Evolutionary conservation across 768 basidiomycete species (phyloP).

Genomic region (Termitomyces sp.): DNA sequence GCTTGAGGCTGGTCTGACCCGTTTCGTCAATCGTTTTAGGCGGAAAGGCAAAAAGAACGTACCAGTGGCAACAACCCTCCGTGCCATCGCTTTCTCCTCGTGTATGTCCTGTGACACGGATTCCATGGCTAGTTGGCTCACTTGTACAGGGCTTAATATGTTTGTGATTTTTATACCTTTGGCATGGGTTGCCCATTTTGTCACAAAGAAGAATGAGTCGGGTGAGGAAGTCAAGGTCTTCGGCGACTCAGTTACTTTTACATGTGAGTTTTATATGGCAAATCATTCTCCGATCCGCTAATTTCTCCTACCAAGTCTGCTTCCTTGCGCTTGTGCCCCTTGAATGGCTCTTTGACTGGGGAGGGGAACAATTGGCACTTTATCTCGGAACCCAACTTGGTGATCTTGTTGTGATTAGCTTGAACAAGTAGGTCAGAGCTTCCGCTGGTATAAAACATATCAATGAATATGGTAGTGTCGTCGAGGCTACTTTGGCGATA

Average conservation of each 20-base stretch:
- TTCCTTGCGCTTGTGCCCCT: conserved; percentile 64
- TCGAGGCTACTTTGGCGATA: conserved; percentile 69
- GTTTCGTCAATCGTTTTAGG: conserved; percentile 39
- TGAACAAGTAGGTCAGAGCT: conserved; percentile 16
- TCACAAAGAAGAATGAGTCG: conserved; percentile 1
- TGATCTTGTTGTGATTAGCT: conserved; percentile 43
- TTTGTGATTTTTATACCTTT: conserved; percentile 53
- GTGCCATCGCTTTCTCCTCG: conserved; percentile 42
- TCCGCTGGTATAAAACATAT: neutral
- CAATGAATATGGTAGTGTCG: conserved; percentile 34
- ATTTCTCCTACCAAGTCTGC: conserved; percentile 34
- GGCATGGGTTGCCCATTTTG: conserved; percentile 56
- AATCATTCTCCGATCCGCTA: neutral
- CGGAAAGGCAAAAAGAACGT: conserved; percentile 40
- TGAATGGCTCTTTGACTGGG: conserved; percentile 62
- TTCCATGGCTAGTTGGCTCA: neutral
- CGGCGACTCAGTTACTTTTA: conserved; percentile 34
- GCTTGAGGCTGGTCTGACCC: conserved; percentile 16
- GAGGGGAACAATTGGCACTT: conserved; percentile 47
- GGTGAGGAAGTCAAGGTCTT: conserved; percentile 16
- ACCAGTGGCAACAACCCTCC: conserved; percentile 37
- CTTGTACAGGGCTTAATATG: conserved; percentile 46
- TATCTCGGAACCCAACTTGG: conserved; percentile 61
- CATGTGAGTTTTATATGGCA: conserved; percentile 10
- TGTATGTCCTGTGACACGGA: conserved; percentile 26